Conservation (phyloP, 164 flowering plant genomes). For the Liriodendron chinense region DNA sequence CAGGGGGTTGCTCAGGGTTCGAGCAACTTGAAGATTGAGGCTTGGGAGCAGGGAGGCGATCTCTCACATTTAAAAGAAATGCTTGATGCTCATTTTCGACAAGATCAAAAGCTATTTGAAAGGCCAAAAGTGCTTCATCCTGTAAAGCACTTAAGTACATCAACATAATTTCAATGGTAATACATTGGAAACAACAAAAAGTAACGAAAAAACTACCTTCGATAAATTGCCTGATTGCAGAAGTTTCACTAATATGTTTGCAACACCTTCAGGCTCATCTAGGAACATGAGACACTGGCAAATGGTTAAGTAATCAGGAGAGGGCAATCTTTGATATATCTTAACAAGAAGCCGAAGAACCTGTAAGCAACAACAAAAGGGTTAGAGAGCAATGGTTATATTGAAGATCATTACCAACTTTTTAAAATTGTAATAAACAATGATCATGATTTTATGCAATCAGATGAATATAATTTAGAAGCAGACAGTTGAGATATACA, state of each 20-base stretch:
- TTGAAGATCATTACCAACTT: background rate
- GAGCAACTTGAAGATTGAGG: slow-evolving; percentile 17
- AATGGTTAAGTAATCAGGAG: slow-evolving; percentile 82
- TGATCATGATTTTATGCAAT: background rate
- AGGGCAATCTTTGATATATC: slow-evolving; percentile 59
- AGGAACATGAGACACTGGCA: slow-evolving; percentile 92
- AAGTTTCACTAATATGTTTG: slow-evolving; percentile 69
- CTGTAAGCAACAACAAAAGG: slow-evolving; percentile 29
- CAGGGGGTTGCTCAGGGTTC: slow-evolving; percentile 16
- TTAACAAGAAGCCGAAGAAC: slow-evolving; percentile 84
- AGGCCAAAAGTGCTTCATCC: slow-evolving; percentile 86
- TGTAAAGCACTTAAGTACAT: slow-evolving; percentile 6
- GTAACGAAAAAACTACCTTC: slow-evolving; percentile 22
- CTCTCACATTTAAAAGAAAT: slow-evolving; percentile 79
- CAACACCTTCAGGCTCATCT: slow-evolving; percentile 79
- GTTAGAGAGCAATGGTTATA: background rate
- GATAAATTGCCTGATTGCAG: slow-evolving; percentile 53
- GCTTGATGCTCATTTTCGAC: slow-evolving; percentile 97
- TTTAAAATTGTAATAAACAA: background rate
- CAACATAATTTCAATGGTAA: background rate
- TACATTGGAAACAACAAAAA: background rate
- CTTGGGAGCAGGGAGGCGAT: slow-evolving; percentile 56
- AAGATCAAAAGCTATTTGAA: slow-evolving; percentile 95
- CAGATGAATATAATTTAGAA: background rate
- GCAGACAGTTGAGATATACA: no score